phyloP scores from a whole-genome alignment of 257 asterid species.

The Solanum raphanifolium region DNA sequence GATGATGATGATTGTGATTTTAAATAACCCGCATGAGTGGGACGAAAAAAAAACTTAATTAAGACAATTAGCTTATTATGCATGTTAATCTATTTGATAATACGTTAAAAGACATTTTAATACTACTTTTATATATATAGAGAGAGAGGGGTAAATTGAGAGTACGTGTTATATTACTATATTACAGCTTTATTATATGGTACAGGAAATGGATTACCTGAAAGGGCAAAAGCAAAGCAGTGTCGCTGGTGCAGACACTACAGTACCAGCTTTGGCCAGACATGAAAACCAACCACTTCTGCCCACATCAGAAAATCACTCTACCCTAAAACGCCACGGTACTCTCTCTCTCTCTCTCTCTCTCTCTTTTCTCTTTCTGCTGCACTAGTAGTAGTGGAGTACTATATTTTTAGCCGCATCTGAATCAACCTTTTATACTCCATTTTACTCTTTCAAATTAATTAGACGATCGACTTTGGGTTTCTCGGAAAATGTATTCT shows the following conservation, averaged over 20 bases:
- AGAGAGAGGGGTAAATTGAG: not conserved
- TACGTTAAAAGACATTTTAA: too few species aligned
- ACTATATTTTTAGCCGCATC: not conserved
- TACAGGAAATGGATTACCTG: conserved; percentile 17
- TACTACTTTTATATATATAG: too few species aligned
- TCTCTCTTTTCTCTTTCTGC: not conserved
- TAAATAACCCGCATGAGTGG: conserved; percentile 7
- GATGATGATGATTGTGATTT: conserved; percentile 2
- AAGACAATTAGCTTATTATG: not conserved
- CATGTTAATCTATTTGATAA: too few species aligned
- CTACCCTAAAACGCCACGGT: conserved; percentile 12
- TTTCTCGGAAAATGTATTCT: not conserved
- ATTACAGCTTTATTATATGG: not conserved
- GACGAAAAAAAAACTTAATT: not conserved
- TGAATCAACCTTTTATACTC: not conserved
- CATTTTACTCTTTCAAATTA: not conserved
- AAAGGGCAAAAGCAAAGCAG: not conserved
- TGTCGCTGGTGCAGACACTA: conserved; percentile 4
- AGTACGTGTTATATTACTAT: not conserved
- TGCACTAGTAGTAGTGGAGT: not conserved
- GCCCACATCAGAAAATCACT: not conserved
- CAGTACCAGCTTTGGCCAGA: conserved; percentile 9
- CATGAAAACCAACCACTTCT: conserved; percentile 4
- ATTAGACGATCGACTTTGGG: not conserved
- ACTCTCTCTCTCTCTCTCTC: not conserved